Conservation (phyloP, 2,329 filamentous ascomycete species). For the Gyromitra esculenta region DNA sequence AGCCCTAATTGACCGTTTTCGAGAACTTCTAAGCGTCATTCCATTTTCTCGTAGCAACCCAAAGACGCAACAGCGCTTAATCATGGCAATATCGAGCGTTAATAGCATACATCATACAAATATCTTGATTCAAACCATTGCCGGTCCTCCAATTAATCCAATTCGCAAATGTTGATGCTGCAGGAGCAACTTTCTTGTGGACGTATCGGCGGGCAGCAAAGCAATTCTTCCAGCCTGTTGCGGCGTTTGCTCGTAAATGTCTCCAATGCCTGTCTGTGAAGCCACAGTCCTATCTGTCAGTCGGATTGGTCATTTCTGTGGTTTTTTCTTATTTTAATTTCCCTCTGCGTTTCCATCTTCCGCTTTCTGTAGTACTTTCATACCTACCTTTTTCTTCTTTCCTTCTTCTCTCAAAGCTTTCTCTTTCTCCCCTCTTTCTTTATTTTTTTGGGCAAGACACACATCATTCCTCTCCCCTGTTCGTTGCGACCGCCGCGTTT, state of each 20-base stretch:
- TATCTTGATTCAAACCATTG: slow-evolving; percentile 32
- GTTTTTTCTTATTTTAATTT: slow-evolving; percentile 27
- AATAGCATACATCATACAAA: slow-evolving; percentile 6
- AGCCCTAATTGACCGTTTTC: slow-evolving; percentile 34
- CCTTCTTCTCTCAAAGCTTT: slow-evolving; percentile 12
- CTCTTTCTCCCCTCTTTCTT: slow-evolving; percentile 42
- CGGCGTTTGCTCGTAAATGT: slow-evolving; percentile 30
- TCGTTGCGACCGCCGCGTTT: slow-evolving; percentile 50
- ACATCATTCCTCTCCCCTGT: slow-evolving; percentile 15
- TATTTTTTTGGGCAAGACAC: slow-evolving; percentile 9
- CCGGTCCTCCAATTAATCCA: slow-evolving; percentile 30
- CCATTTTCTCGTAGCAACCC: background rate
- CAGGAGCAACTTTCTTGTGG: slow-evolving; percentile 20
- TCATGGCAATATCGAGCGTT: background rate
- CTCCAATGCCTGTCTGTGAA: slow-evolving; percentile 16
- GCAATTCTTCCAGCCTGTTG: slow-evolving; percentile 33
- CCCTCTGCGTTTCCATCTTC: slow-evolving; percentile 31
- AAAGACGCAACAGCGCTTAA: slow-evolving; percentile 9
- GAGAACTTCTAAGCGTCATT: background rate
- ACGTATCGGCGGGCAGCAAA: slow-evolving; percentile 8
- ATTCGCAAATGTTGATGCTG: slow-evolving; percentile 17
- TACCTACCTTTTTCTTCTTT: slow-evolving; percentile 34
- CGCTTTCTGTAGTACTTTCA: slow-evolving; percentile 30
- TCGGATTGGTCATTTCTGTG: slow-evolving; percentile 30
- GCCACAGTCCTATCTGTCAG: slow-evolving; percentile 14